Conservation (phyloP, 106 monocot species). For the Phalaenopsis equestris region DNA sequence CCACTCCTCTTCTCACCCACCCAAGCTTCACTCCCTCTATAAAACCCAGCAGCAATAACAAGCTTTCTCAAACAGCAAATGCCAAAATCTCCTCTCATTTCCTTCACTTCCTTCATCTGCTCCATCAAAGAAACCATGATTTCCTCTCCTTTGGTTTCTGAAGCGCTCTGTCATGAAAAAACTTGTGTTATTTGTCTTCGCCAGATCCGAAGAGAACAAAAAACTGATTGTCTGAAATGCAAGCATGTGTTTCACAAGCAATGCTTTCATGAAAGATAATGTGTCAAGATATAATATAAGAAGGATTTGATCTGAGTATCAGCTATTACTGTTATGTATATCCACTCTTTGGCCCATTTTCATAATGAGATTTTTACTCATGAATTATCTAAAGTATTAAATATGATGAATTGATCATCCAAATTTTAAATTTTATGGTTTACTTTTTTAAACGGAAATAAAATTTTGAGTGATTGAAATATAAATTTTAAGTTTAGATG, state of each 20-base stretch:
- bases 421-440: too few species aligned
- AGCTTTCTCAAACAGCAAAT: background rate
- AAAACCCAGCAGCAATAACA: background rate
- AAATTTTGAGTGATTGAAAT: too few species aligned
- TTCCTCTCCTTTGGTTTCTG: background rate
- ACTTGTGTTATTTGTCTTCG: background rate
- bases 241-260: conserved; percentile 8
- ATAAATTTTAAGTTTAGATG: too few species aligned
- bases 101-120: background rate
- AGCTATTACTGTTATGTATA: too few species aligned
- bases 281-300: background rate
- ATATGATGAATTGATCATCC: too few species aligned
- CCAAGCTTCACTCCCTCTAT: background rate
- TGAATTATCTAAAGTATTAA: too few species aligned
- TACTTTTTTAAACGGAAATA: too few species aligned
- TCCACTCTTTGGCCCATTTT: too few species aligned
- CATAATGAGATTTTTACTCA: too few species aligned
- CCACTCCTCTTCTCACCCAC: background rate
- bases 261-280: background rate
- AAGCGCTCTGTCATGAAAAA: background rate
- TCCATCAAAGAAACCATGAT: background rate
- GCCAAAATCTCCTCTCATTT: background rate
- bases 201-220: background rate
- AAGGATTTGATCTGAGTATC: too few species aligned
- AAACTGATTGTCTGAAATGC: background rate